phyloP scores from a whole-genome alignment of 805 yeast genomes.

The Wickerhamiella lipophila region DNA sequence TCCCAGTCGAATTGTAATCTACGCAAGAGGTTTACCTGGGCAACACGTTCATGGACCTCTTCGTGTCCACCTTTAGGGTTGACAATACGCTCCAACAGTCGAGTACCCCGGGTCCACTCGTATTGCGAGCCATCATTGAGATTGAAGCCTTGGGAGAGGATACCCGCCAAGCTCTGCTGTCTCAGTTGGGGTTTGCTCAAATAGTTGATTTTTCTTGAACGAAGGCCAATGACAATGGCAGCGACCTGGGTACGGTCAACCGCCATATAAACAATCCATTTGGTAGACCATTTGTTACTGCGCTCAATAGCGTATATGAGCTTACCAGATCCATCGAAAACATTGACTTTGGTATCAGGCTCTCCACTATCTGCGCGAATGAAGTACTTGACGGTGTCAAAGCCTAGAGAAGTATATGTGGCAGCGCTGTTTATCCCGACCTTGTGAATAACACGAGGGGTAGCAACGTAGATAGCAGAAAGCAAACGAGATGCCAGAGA shows the following conservation, averaged over 20 bases:
- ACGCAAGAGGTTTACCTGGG: slow-evolving; percentile 43
- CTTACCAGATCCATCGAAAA: slow-evolving; percentile 36
- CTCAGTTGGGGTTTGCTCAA: slow-evolving; percentile 6
- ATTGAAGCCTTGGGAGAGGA: slow-evolving; percentile 28
- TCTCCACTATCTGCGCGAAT: slow-evolving; percentile 35
- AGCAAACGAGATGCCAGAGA: neutral
- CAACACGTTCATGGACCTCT: slow-evolving; percentile 43
- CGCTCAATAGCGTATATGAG: slow-evolving; percentile 41
- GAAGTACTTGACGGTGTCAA: slow-evolving; percentile 23
- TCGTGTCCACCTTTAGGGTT: slow-evolving; percentile 42
- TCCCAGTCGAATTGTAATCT: slow-evolving; percentile 50
- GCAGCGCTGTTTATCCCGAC: slow-evolving; percentile 2
- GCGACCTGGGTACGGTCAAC: slow-evolving; percentile 41
- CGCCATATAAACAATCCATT: slow-evolving; percentile 39
- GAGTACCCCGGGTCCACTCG: slow-evolving; percentile 43
- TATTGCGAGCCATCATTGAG: slow-evolving; percentile 42
- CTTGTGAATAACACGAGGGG: slow-evolving; percentile 8
- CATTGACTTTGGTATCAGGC: slow-evolving; percentile 36
- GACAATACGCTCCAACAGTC: slow-evolving; percentile 39
- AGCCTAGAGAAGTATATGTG: neutral
- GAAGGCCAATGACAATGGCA: slow-evolving; percentile 30
- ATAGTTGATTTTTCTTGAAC: slow-evolving; percentile 1
- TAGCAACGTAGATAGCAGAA: neutral
- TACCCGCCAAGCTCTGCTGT: slow-evolving; percentile 6
- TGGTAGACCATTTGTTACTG: slow-evolving; percentile 36